These are phyloP conservation scores for Platanus orientalis DNA, from an alignment of 164 flowering plant species.

Conservation along the genomic window DNA sequence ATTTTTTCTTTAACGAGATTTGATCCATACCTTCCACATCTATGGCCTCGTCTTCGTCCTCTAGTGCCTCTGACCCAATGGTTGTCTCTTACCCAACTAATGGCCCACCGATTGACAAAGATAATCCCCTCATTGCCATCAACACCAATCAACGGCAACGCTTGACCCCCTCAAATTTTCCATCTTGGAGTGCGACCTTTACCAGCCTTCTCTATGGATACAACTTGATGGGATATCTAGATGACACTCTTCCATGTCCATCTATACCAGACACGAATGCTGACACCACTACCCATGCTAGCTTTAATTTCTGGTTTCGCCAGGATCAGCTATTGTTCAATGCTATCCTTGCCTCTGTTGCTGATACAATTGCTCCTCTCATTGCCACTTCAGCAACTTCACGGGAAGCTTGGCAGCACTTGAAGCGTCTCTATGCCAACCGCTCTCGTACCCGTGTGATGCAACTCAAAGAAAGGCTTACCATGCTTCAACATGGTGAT, in stretches of 20 bases:
- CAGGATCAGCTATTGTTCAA: slow-evolving; percentile 8
- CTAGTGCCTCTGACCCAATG: not conserved
- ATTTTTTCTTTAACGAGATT: not conserved
- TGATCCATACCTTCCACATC: not conserved
- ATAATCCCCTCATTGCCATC: slow-evolving; percentile 1
- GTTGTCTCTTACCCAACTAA: no score
- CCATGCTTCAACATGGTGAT: not conserved
- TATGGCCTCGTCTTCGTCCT: not conserved
- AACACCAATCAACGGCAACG: not conserved
- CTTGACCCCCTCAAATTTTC: slow-evolving; percentile 15
- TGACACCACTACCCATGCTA: not conserved
- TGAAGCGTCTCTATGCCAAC: slow-evolving; percentile 5
- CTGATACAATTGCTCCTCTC: not conserved
- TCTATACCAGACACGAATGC: not conserved
- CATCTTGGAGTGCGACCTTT: no score
- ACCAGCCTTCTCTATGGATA: slow-evolving; percentile 4
- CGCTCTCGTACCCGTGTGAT: slow-evolving; percentile 5
- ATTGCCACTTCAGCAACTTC: slow-evolving; percentile 7
- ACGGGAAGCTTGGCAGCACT: no score
- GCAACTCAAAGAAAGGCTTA: no score
- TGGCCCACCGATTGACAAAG: no score
- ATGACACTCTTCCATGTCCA: slow-evolving; percentile 4
- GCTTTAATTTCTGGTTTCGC: not conserved
- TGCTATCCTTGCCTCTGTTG: slow-evolving; percentile 1
- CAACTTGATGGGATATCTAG: slow-evolving; percentile 7